Conservation (phyloP, 495 filamentous ascomycete genomes). For the Aspergillus biplanus region DNA sequence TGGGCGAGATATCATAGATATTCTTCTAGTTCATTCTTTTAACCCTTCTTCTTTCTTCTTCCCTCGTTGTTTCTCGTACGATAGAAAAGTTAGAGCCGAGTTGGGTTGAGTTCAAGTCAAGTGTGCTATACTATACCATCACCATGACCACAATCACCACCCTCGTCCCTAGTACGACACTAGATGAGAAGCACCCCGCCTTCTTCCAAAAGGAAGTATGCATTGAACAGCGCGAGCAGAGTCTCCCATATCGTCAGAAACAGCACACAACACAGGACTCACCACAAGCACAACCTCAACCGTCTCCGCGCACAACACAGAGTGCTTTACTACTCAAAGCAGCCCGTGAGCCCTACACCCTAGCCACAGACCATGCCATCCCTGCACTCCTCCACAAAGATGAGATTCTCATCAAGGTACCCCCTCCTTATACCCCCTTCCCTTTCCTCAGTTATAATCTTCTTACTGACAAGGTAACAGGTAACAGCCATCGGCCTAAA, state of each 20-base stretch:
- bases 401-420: constrained; percentile 60
- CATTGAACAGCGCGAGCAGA: constrained; percentile 17
- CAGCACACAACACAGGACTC: background rate
- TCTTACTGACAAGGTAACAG: constrained; percentile 26
- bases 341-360: constrained; percentile 42
- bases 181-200: constrained; percentile 21
- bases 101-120: no score
- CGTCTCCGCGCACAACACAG: constrained; percentile 26
- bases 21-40: background rate
- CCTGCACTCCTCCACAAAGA: constrained; percentile 46
- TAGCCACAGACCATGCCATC: constrained; percentile 52
- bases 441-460: background rate
- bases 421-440: constrained; percentile 2
- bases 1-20: background rate
- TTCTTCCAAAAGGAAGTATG: constrained; percentile 18
- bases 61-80: background rate
- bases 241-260: background rate
- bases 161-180: constrained; percentile 5
- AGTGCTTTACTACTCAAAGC: constrained; percentile 40
- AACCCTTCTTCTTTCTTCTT: background rate
- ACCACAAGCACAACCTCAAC: background rate
- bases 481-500: constrained; percentile 65
- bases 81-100: background rate
- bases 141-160: constrained; percentile 18
- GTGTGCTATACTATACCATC: background rate